phyloP scores from a whole-genome alignment of 306 rosid species.

The Elaeagnus macrophylla region DNA sequence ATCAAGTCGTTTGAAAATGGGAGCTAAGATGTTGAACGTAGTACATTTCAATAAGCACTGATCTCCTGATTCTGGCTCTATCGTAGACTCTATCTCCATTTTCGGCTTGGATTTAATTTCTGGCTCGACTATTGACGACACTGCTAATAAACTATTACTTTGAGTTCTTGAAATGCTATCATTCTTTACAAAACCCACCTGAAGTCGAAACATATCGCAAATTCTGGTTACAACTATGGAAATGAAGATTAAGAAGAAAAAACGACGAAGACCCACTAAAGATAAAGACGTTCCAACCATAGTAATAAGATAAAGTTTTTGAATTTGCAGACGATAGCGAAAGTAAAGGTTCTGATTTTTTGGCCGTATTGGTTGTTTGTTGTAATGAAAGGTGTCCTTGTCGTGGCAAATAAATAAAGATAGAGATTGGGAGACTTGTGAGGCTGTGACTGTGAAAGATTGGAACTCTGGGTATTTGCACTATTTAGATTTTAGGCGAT shows the following conservation, averaged over 20 bases:
- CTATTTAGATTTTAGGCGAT: too few species aligned
- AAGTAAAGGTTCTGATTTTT: too few species aligned
- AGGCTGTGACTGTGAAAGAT: too few species aligned
- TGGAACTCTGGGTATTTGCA: too few species aligned
- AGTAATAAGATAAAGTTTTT: too few species aligned
- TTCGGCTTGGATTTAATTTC: background rate
- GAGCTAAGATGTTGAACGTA: constrained; percentile 80
- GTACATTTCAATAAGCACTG: constrained; percentile 51
- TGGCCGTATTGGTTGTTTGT: too few species aligned
- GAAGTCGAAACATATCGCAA: background rate
- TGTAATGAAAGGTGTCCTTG: too few species aligned
- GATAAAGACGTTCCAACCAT: too few species aligned
- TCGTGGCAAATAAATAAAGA: too few species aligned
- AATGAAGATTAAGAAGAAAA: background rate
- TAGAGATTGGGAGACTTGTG: too few species aligned
- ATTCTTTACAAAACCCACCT: constrained; percentile 39
- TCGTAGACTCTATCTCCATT: constrained; percentile 4
- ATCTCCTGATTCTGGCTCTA: constrained; percentile 19
- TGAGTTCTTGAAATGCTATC: constrained; percentile 32
- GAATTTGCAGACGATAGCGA: too few species aligned
- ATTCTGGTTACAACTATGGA: background rate
- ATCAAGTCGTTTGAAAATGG: constrained; percentile 78
- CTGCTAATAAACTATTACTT: constrained; percentile 12
- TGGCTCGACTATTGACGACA: constrained; percentile 29
- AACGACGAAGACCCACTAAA: too few species aligned